Conservation (phyloP, 2,329 filamentous ascomycete species). For the Calonectria naviculata region DNA sequence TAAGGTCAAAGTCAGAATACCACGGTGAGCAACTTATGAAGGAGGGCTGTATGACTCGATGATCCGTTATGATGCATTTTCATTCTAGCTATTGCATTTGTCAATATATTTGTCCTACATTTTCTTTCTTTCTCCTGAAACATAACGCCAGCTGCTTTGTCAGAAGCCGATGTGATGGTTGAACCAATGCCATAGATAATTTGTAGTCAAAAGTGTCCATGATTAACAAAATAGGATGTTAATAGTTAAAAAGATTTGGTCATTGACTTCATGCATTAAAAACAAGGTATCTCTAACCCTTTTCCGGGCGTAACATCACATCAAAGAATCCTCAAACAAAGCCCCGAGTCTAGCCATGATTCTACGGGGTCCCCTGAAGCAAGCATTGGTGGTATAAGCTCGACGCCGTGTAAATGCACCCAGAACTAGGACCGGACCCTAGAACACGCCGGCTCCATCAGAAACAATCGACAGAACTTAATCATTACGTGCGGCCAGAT, state of each 20-base stretch:
- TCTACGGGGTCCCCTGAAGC: constrained; percentile 37
- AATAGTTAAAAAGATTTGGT: constrained; percentile 7
- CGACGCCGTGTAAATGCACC: constrained; percentile 44
- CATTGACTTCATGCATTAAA: constrained; percentile 42
- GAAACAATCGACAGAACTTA: constrained; percentile 33
- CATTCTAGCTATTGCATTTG: not conserved
- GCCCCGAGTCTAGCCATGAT: constrained; percentile 27
- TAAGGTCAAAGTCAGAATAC: constrained; percentile 19
- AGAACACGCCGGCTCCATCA: constrained; percentile 33
- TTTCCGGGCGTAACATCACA: constrained; percentile 35
- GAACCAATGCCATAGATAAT: too few species aligned
- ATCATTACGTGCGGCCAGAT: constrained; percentile 36
- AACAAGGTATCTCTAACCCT: constrained; percentile 39
- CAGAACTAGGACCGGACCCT: constrained; percentile 35
- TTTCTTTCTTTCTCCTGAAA: too few species aligned
- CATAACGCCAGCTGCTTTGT: too few species aligned
- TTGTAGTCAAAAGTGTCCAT: too few species aligned
- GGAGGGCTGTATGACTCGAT: not conserved
- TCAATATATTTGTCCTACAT: too few species aligned
- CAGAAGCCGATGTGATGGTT: too few species aligned
- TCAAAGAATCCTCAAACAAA: constrained; percentile 37
- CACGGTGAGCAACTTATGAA: not conserved
- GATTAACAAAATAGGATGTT: not conserved
- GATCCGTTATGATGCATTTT: not conserved
- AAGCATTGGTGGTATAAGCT: constrained; percentile 40